Base-by-base conservation (phyloP, 1,284 basidiomycete species). In the Lignosus rhinocerotis region DNA sequence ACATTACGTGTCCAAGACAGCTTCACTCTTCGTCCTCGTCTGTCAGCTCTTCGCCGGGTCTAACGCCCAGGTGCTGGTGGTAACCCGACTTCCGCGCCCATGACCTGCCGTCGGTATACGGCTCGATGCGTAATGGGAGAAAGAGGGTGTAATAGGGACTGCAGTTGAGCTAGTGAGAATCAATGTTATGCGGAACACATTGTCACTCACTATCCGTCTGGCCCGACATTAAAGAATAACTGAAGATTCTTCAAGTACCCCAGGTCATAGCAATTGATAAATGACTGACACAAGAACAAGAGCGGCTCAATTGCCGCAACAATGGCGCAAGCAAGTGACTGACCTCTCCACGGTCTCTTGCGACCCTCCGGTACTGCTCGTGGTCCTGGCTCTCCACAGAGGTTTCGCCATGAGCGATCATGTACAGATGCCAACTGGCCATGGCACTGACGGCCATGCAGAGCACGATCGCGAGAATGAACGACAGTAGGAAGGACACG, bases 381-480 rank as follows among this genome's bases (percentile, higher is more conserved):
- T 96, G 87, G 69, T 99, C 96, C 66, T 94, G 92, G 3, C 81
- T 81, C 74, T 99, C 97, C 14, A 98, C 96, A 0, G 90, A 87
- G 0, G 95, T 98, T 72, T 98, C 95, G 0, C 88, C 94, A n/a
- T 78, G 74, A 0, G 83, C 73, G 8, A 97, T 76, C 60, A 90
- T 80, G 76, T 85, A 88, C 1, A 98, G 56, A 67, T 98, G 94
- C 83, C 91, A 98, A 0, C 75, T 70, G 0, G 87, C 76, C 86
- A 98, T 94, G 43, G 94, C 79, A 1, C 82, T 79, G 0, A 99
- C 88, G 0, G 94, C 93, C 32, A 95, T 72, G 50, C 87, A 86
- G 60, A 92, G 75, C 0, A 96, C 90, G 8, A 80, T 72, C 14
- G 86, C 80, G 3, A 98, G 82, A n/a, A 96, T 83, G 71, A 88